phyloP scores from a whole-genome alignment of 192 early-diverging fungal genomes.

The Backusella sp. region DNA sequence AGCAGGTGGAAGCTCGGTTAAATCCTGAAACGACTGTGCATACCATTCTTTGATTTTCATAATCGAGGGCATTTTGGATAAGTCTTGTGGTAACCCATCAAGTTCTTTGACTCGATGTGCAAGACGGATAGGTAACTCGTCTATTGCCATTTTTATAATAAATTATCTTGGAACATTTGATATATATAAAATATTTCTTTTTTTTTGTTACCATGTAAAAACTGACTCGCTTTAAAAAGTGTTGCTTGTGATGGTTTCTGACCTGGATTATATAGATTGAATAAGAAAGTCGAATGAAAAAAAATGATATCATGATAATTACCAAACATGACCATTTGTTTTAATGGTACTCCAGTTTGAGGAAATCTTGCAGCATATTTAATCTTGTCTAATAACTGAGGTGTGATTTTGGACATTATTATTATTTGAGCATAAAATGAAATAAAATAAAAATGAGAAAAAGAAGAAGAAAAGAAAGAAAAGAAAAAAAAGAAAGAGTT shows the following conservation, averaged over 20 bases:
- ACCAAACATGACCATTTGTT: conserved; percentile 93
- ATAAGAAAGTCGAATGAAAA: not conserved
- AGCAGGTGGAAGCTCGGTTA: conserved; percentile 5
- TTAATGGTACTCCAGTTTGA: conserved; percentile 92
- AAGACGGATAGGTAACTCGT: conserved; percentile 91
- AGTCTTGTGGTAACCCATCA: conserved; percentile 81
- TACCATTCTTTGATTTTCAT: conserved; percentile 94
- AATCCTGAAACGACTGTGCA: conserved; percentile 77
- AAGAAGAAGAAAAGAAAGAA: not conserved
- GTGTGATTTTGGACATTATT: conserved; percentile 46
- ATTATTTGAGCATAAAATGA: not conserved
- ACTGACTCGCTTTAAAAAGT: conserved; percentile 73
- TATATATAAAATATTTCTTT: no score
- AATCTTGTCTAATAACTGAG: conserved; percentile 68
- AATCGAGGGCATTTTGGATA: conserved; percentile 92
- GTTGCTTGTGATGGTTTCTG: conserved; percentile 74
- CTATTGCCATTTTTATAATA: conserved; percentile 23
- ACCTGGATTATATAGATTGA: conserved; percentile 10
- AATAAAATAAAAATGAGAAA: not conserved
- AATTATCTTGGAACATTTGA: no score
- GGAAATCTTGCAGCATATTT: conserved; percentile 79
- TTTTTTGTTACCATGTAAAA: conserved; percentile 52
- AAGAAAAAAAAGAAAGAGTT: not conserved
- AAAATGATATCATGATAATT: not conserved
- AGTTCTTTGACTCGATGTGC: conserved; percentile 95